Conservation (phyloP, 331 rosid species). For the Telfairia occidentalis region DNA sequence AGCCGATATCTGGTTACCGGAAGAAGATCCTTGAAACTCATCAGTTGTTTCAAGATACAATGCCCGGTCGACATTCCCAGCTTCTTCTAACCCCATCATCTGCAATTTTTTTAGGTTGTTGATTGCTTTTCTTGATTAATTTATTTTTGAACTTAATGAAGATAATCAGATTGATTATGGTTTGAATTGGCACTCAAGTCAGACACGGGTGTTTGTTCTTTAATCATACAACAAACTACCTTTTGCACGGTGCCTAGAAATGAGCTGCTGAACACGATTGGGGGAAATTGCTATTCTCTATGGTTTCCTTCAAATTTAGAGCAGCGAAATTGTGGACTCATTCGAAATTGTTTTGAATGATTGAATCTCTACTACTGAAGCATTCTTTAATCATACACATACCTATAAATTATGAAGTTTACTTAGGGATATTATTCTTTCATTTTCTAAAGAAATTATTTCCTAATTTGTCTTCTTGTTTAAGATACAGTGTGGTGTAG, state of each 20-base stretch:
- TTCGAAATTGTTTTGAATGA: not conserved
- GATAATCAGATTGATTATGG: not conserved
- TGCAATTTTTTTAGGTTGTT: not conserved
- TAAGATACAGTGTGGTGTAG: too few species aligned
- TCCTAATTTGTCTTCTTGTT: too few species aligned
- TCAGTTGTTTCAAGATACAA: conserved; percentile 50
- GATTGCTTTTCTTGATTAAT: not conserved
- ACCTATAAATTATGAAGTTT: too few species aligned
- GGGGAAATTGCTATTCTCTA: conserved; percentile 17
- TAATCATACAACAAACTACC: conserved; percentile 39
- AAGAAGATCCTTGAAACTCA: conserved; percentile 60
- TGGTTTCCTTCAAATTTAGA: conserved; percentile 55
- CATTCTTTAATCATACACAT: not conserved
- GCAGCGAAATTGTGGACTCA: conserved; percentile 29
- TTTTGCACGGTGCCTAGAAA: conserved; percentile 70
- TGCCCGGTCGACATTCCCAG: conserved; percentile 21
- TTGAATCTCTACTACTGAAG: too few species aligned
- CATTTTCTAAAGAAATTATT: too few species aligned
- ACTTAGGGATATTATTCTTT: too few species aligned
- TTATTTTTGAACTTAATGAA: not conserved
- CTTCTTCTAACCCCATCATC: not conserved
- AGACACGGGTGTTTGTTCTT: conserved; percentile 86
- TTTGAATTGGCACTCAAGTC: conserved; percentile 57
- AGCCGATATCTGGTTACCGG: conserved; percentile 46
- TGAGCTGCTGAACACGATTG: conserved; percentile 32